Evolutionary conservation across 2,329 filamentous ascomycete genomes (phyloP).

Genomic region (Raffaelea albimanens): DNA sequence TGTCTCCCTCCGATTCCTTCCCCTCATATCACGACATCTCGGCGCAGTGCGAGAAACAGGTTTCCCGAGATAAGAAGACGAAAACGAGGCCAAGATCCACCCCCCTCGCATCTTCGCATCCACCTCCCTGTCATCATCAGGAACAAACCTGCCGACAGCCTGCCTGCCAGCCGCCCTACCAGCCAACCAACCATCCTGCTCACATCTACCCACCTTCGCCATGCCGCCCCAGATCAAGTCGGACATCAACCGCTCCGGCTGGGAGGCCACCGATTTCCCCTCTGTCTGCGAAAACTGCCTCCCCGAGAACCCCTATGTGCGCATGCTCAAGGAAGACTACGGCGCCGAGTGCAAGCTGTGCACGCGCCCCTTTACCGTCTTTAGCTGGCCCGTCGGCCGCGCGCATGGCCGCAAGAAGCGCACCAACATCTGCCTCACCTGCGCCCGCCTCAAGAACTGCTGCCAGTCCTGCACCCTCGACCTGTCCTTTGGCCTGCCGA

Average conservation of each 20-base stretch:
- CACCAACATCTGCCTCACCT: conserved; percentile 93
- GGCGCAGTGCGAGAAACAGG: too few relatives aligned
- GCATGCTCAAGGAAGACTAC: conserved; percentile 97
- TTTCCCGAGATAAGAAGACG: too few relatives aligned
- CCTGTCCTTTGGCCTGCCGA: conserved; percentile 87
- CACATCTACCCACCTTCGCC: not conserved
- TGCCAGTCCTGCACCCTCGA: conserved; percentile 98
- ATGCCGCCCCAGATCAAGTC: conserved; percentile 94
- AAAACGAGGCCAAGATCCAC: too few relatives aligned
- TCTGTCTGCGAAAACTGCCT: conserved; percentile 88
- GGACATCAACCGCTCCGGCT: conserved; percentile 88
- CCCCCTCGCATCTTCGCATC: too few relatives aligned
- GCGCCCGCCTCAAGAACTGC: conserved; percentile 95
- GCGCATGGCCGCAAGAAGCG: conserved; percentile 80
- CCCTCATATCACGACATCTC: too few relatives aligned
- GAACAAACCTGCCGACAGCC: too few relatives aligned
- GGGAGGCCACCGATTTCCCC: conserved; percentile 88
- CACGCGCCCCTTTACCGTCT: conserved; percentile 91
- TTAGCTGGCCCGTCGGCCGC: conserved; percentile 88
- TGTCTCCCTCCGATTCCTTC: too few relatives aligned
- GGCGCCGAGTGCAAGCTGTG: conserved; percentile 83
- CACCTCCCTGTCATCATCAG: too few relatives aligned
- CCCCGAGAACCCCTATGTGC: conserved; percentile 93
- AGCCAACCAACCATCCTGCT: too few relatives aligned
- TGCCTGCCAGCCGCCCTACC: too few relatives aligned